Evolutionary conservation across 73 alveolate genomes (phyloP), one percentile per base, ranked within the genome.

Genomic region (Stentor coeruleus): DNA sequence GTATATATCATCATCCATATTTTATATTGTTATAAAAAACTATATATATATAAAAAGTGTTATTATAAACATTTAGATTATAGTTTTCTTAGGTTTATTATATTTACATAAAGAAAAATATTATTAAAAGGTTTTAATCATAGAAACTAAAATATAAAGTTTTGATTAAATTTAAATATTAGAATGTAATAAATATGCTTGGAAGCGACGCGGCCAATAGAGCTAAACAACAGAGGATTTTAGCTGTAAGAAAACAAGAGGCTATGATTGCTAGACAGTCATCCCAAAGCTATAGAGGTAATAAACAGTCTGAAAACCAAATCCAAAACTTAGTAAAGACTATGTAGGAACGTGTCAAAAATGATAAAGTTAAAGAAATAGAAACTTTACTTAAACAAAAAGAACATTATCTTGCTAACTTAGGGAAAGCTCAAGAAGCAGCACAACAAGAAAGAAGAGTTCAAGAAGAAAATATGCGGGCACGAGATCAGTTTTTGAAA

Each of bases 401-500:
- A 37, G 83, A 59, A 40, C 14, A 66, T 2, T 81, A 39, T 59
- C 42, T 86, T 3, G 76, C 77, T 28, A 59, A 66, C 36, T 26
- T 74, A 6, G 92, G 88, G 35, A 81, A 86, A 36, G 88, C 92
- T 15, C 79, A 40, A 81, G 82, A 81, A 38, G 88, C 73, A 39
- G 88, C 92, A 15, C 37, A 82, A 26, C 84, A 41, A 3, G 75
- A 58, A 36, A 60, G 82, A 57, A 84, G 72, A 60, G 58, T 83
- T 55, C 66, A 35, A 6, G 55, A 73, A 35, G 74, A 84, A 58
- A 89, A 82, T 30, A 82, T 41, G 31, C 37, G 55, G 55, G 86
- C 60, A 39, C 57, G 77, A 76, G 58, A 55, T 58, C 79, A 57
- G 31, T 82, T 42, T 39, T 80, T 74, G 35, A 82, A 72, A 33